Percentiles rank a stretch among this genome's conserved stretches.
Evolutionary conservation across 2,329 filamentous ascomycete species (phyloP).

Genomic region (Pseudogymnoascus sp.): DNA sequence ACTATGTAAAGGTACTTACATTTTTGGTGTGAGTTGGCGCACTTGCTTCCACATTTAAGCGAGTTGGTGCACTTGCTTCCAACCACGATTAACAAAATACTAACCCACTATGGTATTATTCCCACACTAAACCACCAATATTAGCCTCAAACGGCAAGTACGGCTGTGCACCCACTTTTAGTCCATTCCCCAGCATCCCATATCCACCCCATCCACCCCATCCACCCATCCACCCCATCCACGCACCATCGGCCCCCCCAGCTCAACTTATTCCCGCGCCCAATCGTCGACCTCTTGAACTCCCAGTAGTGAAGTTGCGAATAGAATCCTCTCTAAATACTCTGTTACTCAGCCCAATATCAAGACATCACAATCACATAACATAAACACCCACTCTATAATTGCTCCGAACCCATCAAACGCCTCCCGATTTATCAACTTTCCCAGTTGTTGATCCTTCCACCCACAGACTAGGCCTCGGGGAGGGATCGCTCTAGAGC

Average conservation of each 20-base stretch:
- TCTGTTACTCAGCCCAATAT: not conserved
- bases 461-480: not conserved
- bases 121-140: not conserved
- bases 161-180: not conserved
- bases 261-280: constrained; percentile 1
- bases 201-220: not conserved
- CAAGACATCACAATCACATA: not conserved
- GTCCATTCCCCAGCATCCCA: not conserved
- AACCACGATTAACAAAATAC: not conserved
- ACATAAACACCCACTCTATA: constrained; percentile 1
- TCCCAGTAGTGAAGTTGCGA: not conserved
- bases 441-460: not conserved
- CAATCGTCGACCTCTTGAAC: not conserved
- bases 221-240: not conserved
- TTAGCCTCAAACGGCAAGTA: not conserved
- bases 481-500: not conserved
- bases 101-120: not conserved
- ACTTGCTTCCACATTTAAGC: no score
- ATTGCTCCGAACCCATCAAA: not conserved
- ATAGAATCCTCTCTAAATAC: not conserved
- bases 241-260: not conserved
- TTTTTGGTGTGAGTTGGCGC: no score
- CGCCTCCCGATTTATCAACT: not conserved
- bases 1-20: no score
- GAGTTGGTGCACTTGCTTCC: no score